phyloP scores from a whole-genome alignment of 352 stramenopile genomes.

The Globisporangium perplexum region DNA sequence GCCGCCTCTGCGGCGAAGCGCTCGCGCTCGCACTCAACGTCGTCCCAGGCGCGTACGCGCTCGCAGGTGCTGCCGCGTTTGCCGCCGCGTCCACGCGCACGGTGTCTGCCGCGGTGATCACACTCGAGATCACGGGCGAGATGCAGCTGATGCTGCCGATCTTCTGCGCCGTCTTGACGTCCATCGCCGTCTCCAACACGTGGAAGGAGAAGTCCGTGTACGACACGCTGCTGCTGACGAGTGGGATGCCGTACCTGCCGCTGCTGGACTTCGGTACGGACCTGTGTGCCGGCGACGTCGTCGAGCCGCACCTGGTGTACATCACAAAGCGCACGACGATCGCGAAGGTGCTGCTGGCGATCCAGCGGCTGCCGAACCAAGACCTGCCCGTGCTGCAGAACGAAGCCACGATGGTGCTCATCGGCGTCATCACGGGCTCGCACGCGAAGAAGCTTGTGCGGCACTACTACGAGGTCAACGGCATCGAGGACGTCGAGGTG shows the following conservation, averaged over 20 bases:
- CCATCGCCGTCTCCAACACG: constrained; percentile 58
- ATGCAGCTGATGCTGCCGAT: constrained; percentile 81
- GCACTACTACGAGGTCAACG: constrained; percentile 48
- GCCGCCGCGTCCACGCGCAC: constrained; percentile 63
- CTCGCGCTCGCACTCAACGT: constrained; percentile 20
- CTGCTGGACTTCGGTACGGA: constrained; percentile 68
- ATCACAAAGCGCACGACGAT: constrained; percentile 70
- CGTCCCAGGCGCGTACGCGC: constrained; percentile 66
- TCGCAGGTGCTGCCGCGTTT: constrained; percentile 74
- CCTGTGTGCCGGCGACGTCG: constrained; percentile 53
- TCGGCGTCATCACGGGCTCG: constrained; percentile 52
- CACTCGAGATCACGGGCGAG: constrained; percentile 77
- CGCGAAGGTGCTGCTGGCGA: constrained; percentile 58
- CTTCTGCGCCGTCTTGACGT: constrained; percentile 63
- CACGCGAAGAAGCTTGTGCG: constrained; percentile 63
- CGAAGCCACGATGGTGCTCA: constrained; percentile 57
- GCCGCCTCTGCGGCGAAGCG: constrained; percentile 70
- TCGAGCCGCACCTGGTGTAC: constrained; percentile 66
- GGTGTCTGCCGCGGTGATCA: constrained; percentile 82
- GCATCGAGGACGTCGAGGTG: constrained; percentile 46
- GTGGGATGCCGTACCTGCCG: constrained; percentile 78
- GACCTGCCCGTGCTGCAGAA: constrained; percentile 73
- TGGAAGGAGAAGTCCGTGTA: constrained; percentile 78
- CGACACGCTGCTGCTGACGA: constrained; percentile 73
- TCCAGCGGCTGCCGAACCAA: constrained; percentile 63